Evolutionary conservation across 306 rosid genomes (phyloP).

Genomic region (Lotus japonicus): DNA sequence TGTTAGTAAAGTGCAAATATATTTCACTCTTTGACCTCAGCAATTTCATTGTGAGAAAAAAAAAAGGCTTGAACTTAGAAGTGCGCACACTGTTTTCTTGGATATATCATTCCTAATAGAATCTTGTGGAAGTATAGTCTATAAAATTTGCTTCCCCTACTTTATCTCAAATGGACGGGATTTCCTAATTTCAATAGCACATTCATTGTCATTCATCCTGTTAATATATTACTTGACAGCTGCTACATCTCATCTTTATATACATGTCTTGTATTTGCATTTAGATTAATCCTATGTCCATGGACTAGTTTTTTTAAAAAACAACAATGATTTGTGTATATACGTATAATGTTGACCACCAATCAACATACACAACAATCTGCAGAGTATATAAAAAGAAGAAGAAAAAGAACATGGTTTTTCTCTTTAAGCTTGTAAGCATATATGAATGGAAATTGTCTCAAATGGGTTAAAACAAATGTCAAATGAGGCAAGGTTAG

Average conservation of each 20-base stretch:
- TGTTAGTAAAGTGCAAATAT: background rate
- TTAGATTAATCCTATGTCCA: background rate
- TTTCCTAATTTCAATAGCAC: background rate
- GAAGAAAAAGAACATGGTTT: too few species aligned
- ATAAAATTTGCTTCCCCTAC: background rate
- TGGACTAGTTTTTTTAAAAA: background rate
- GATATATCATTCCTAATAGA: background rate
- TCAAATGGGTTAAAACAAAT: too few species aligned
- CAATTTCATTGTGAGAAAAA: constrained; percentile 1
- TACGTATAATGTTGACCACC: too few species aligned
- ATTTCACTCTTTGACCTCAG: background rate
- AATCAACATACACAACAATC: too few species aligned
- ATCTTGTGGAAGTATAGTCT: background rate
- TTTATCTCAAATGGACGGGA: constrained; percentile 10
- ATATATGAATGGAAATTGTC: too few species aligned
- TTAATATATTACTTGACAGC: constrained; percentile 3
- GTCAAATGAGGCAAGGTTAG: too few species aligned
- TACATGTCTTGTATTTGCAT: background rate
- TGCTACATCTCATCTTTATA: background rate
- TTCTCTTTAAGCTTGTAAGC: too few species aligned
- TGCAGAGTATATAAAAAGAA: too few species aligned
- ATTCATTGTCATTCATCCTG: background rate
- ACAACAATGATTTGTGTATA: too few species aligned
- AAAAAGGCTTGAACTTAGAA: background rate
- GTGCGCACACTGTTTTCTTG: constrained; percentile 7